Evolutionary conservation across 495 filamentous ascomycete species (phyloP).

Genomic region (Eremomyces bilateralis): DNA sequence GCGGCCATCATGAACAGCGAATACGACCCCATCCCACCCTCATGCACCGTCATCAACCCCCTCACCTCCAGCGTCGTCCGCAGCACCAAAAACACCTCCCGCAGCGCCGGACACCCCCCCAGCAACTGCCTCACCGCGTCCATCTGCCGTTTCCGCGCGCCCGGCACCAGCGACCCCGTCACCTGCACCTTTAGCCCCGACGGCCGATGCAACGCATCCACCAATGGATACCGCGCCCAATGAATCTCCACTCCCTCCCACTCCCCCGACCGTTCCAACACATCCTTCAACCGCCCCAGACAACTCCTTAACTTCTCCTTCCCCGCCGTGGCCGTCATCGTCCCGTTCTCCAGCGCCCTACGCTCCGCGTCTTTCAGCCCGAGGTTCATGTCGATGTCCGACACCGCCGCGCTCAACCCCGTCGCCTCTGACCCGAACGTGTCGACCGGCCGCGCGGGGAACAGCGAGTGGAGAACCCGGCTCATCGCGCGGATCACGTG

Average conservation of each 20-base stretch:
- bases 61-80: conserved; percentile 28
- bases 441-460: conserved; percentile 3
- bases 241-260: conserved; percentile 2
- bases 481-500: neutral
- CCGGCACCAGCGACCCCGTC: conserved; percentile 17
- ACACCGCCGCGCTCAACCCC: conserved; percentile 28
- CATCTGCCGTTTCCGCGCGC: conserved; percentile 21
- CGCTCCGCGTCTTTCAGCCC: conserved; percentile 2
- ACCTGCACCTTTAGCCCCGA: conserved; percentile 30
- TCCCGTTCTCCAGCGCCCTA: neutral
- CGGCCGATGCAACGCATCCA: conserved; percentile 18
- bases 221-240: conserved; percentile 11
- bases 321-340: neutral
- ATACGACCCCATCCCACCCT: conserved; percentile 27
- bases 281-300: neutral
- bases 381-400: conserved; percentile 29
- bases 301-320: neutral
- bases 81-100: conserved; percentile 25
- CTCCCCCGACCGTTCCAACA: neutral
- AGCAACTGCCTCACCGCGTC: conserved; percentile 22
- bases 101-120: conserved; percentile 26
- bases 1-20: conserved; percentile 34
- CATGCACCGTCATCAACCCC: conserved; percentile 22
- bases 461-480: neutral
- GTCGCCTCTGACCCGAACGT: conserved; percentile 30